These are phyloP conservation scores for Pythium rhizo-oryzae DNA, from an alignment of 352 stramenopile genomes.

Conservation along the genomic window DNA sequence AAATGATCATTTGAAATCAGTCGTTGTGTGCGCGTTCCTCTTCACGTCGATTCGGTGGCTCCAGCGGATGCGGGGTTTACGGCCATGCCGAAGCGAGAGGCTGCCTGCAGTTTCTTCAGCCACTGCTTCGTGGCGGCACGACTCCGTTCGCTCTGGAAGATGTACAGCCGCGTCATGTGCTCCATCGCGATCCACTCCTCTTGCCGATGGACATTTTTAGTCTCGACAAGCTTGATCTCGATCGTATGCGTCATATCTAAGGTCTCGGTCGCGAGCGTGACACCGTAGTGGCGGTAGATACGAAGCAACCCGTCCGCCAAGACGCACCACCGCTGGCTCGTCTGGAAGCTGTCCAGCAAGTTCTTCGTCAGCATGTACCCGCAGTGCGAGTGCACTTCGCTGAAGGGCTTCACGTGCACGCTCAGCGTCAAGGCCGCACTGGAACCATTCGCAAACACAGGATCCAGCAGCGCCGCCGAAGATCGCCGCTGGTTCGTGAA, in stretches of 20 bases:
- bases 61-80: neutral
- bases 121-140: slow-evolving; percentile 42
- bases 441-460: slow-evolving; percentile 25
- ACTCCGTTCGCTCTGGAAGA: slow-evolving; percentile 60
- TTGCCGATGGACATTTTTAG: slow-evolving; percentile 31
- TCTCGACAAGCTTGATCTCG: slow-evolving; percentile 47
- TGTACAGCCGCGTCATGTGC: slow-evolving; percentile 46
- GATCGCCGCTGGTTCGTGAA: neutral
- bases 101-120: slow-evolving; percentile 69
- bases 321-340: slow-evolving; percentile 72
- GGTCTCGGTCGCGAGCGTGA: slow-evolving; percentile 62
- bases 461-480: slow-evolving; percentile 7
- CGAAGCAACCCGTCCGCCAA: slow-evolving; percentile 60
- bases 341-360: slow-evolving; percentile 61
- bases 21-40: neutral
- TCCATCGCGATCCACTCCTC: slow-evolving; percentile 46
- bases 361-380: slow-evolving; percentile 72
- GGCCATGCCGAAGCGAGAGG: slow-evolving; percentile 36
- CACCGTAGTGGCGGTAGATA: slow-evolving; percentile 73
- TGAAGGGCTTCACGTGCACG: slow-evolving; percentile 50
- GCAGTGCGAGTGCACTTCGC: slow-evolving; percentile 55
- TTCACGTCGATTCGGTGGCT: neutral
- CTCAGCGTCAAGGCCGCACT: slow-evolving; percentile 35
- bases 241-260: slow-evolving; percentile 58
- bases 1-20: slow-evolving; percentile 17